Percentiles rank a stretch among this genome's conserved stretches.
These are phyloP conservation scores for Kurtzmaniella fragi DNA, from an alignment of 805 yeast genomes.

Conservation along the genomic window DNA sequence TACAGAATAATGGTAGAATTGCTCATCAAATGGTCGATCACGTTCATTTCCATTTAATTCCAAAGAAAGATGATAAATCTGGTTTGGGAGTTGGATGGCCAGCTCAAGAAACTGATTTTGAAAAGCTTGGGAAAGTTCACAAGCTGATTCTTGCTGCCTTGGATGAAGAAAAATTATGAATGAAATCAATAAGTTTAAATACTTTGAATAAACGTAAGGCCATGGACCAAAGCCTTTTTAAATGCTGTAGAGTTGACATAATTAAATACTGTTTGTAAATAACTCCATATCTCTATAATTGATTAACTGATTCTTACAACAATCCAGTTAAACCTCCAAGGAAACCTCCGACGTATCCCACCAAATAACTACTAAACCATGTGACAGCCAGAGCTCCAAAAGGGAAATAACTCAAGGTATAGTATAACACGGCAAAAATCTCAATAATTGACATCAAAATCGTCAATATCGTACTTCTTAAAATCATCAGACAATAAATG, in stretches of 20 bases:
- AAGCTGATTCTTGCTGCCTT: constrained; percentile 40
- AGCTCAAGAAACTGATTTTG: constrained; percentile 73
- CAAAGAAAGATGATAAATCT: constrained; percentile 66
- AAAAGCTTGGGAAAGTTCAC: constrained; percentile 62
- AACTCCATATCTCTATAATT: too few species aligned
- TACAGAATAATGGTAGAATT: constrained; percentile 90
- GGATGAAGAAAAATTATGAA: constrained; percentile 10
- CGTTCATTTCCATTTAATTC: constrained; percentile 95
- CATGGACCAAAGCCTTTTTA: background rate
- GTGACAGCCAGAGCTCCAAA: constrained; percentile 79
- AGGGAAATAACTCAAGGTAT: constrained; percentile 90
- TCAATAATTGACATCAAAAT: constrained; percentile 72
- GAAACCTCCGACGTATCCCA: constrained; percentile 43
- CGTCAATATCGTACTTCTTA: constrained; percentile 72
- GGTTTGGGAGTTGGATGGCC: constrained; percentile 96
- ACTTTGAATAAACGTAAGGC: background rate
- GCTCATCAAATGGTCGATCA: constrained; percentile 97
- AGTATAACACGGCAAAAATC: constrained; percentile 81
- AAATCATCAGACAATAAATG: constrained; percentile 62
- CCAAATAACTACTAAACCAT: constrained; percentile 41
- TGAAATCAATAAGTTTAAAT: background rate
- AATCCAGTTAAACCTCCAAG: constrained; percentile 33
- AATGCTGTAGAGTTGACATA: too few species aligned
- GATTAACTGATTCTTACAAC: background rate
- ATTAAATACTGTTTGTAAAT: too few species aligned